Evolutionary conservation across 2,329 filamentous ascomycete genomes (phyloP).

Genomic region (Aspergillus pseudoglaucus): DNA sequence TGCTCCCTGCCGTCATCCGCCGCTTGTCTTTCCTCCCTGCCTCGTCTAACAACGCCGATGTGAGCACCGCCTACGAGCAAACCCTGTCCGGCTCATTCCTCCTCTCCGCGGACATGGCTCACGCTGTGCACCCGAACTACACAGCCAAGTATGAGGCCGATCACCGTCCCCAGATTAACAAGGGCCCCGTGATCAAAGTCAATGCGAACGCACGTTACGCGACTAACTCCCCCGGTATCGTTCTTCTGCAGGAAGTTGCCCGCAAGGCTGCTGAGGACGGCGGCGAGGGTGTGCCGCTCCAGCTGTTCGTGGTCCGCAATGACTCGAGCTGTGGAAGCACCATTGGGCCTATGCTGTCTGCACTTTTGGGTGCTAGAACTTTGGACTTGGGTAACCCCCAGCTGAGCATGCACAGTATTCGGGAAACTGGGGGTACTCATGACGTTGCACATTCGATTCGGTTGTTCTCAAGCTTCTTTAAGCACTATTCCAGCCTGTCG

Average conservation of each 20-base stretch:
- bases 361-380: conserved; percentile 77
- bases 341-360: conserved; percentile 93
- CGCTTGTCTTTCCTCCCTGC: conserved; percentile 75
- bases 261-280: conserved; percentile 50
- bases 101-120: conserved; percentile 94
- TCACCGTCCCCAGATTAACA: conserved; percentile 92
- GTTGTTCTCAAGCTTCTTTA: conserved; percentile 82
- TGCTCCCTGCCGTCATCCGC: conserved; percentile 78
- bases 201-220: conserved; percentile 97
- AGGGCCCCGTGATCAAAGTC: conserved; percentile 93
- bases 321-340: conserved; percentile 92
- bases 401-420: conserved; percentile 93
- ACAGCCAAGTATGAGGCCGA: conserved; percentile 81
- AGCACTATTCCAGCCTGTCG: conserved; percentile 75
- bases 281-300: conserved; percentile 70
- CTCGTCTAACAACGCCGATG: conserved; percentile 52
- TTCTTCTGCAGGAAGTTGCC: conserved; percentile 82
- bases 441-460: conserved; percentile 83
- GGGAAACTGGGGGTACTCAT: conserved; percentile 81
- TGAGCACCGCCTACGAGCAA: conserved; percentile 84
- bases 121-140: conserved; percentile 94
- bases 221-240: conserved; percentile 92
- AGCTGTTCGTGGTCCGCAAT: conserved; percentile 94
- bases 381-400: conserved; percentile 92
- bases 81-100: conserved; percentile 86